phyloP scores from a whole-genome alignment of 768 basidiomycete species.

The Ramaria sp. region DNA sequence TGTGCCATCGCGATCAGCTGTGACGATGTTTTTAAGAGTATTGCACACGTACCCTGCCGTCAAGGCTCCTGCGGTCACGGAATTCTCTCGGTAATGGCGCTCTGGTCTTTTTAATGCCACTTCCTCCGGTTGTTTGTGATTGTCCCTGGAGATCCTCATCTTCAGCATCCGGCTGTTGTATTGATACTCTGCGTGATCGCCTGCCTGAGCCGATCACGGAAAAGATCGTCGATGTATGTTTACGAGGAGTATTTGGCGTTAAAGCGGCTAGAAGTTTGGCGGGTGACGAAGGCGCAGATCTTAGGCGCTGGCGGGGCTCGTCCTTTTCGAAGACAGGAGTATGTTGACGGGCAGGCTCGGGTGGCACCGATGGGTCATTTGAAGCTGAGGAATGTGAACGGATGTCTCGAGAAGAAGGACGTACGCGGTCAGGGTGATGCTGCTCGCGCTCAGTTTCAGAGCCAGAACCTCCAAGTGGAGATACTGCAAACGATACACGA shows the following conservation, averaged over 20 bases:
- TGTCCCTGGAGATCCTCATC: constrained; percentile 29
- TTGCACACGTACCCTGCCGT: constrained; percentile 28
- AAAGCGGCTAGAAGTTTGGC: constrained; percentile 14
- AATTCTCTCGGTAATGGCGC: constrained; percentile 45
- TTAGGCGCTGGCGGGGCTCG: constrained; percentile 28
- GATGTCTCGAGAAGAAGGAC: constrained; percentile 18
- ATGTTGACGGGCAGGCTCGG: constrained; percentile 17
- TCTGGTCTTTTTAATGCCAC: constrained; percentile 25
- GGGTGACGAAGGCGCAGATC: constrained; percentile 39
- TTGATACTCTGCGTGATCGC: constrained; percentile 4
- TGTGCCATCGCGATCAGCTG: neutral
- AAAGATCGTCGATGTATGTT: constrained; percentile 11
- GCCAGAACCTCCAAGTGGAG: constrained; percentile 37
- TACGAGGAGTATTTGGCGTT: constrained; percentile 11
- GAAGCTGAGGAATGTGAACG: constrained; percentile 28
- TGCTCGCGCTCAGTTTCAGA: constrained; percentile 56
- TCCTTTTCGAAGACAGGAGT: constrained; percentile 10
- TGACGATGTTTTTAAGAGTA: constrained; percentile 16
- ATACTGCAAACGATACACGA: neutral
- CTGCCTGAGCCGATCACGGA: constrained; percentile 9
- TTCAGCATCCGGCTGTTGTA: constrained; percentile 16
- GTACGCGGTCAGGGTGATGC: constrained; percentile 4
- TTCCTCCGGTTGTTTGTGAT: neutral
- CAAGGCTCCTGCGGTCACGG: constrained; percentile 27
- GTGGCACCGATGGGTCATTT: constrained; percentile 28